Evolutionary conservation across 2,329 filamentous ascomycete species (phyloP).

Genomic region (Ceratocystis cubensis): DNA sequence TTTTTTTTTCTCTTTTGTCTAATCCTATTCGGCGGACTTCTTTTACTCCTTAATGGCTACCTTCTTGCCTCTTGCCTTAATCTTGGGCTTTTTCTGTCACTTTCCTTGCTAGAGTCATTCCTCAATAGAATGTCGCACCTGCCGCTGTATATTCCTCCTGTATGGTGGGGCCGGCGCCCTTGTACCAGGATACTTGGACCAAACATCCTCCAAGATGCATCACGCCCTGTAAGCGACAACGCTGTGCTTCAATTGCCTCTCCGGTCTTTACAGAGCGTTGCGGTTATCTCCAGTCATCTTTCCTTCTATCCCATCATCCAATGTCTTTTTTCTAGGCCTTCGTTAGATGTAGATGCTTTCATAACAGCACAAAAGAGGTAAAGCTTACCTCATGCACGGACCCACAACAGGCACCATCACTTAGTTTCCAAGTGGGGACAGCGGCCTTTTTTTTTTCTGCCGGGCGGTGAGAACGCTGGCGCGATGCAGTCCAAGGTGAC

Average conservation of each 20-base stretch:
- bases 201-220: neutral
- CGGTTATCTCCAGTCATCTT: neutral
- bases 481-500: neutral
- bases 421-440: neutral
- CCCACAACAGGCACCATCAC: neutral
- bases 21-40: neutral
- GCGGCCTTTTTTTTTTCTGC: constrained; percentile 5
- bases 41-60: neutral
- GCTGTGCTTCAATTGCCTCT: neutral
- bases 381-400: neutral
- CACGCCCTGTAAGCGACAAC: neutral
- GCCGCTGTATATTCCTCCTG: neutral
- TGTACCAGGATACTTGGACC: too few relatives aligned
- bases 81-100: neutral
- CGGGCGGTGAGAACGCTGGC: neutral
- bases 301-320: neutral
- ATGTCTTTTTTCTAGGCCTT: neutral
- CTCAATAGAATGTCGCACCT: neutral
- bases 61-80: neutral
- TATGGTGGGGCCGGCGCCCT: neutral
- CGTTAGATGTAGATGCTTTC: neutral
- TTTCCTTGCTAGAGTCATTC: neutral
- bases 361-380: constrained; percentile 2
- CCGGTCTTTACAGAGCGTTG: neutral
- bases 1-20: neutral